Evolutionary conservation across 2,329 filamentous ascomycete species (phyloP).

Genomic region (Parastagonospora avenae): DNA sequence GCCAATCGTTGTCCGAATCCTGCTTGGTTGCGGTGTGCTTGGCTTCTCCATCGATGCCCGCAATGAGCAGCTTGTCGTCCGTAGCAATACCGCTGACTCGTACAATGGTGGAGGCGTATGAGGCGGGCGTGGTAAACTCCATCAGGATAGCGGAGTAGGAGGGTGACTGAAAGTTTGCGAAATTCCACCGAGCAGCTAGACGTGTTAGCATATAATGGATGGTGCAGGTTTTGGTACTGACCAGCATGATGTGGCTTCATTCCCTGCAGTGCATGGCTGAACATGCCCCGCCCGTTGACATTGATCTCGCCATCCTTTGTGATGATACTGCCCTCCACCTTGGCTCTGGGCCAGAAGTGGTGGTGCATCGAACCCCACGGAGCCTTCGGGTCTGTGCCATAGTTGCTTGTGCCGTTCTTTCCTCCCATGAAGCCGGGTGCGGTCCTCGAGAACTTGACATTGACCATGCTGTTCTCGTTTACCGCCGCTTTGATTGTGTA

Average conservation of each 20-base stretch:
- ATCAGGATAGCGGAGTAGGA: conserved; percentile 89
- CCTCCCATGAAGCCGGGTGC: conserved; percentile 85
- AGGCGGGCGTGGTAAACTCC: conserved; percentile 93
- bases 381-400: conserved; percentile 80
- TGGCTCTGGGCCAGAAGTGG: conserved; percentile 90
- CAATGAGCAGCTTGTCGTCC: conserved; percentile 79
- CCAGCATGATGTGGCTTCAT: conserved; percentile 99
- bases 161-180: conserved; percentile 86
- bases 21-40: conserved; percentile 72
- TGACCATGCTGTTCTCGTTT: conserved; percentile 80
- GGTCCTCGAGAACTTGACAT: conserved; percentile 77
- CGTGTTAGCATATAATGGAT: conserved; percentile 13
- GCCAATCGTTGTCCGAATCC: conserved; percentile 85
- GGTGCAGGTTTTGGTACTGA: conserved; percentile 41
- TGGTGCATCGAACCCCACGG: conserved; percentile 95
- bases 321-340: conserved; percentile 79
- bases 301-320: conserved; percentile 82
- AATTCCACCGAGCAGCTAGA: conserved; percentile 84
- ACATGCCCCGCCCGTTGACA: conserved; percentile 79
- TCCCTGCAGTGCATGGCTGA: conserved; percentile 86
- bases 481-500: conserved; percentile 92
- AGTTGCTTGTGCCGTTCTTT: conserved; percentile 81
- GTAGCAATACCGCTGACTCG: conserved; percentile 81
- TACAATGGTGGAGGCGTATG: conserved; percentile 85
- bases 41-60: conserved; percentile 67